Conservation (phyloP, 192 early-diverging fungal species). For the Coemansia sp. region DNA sequence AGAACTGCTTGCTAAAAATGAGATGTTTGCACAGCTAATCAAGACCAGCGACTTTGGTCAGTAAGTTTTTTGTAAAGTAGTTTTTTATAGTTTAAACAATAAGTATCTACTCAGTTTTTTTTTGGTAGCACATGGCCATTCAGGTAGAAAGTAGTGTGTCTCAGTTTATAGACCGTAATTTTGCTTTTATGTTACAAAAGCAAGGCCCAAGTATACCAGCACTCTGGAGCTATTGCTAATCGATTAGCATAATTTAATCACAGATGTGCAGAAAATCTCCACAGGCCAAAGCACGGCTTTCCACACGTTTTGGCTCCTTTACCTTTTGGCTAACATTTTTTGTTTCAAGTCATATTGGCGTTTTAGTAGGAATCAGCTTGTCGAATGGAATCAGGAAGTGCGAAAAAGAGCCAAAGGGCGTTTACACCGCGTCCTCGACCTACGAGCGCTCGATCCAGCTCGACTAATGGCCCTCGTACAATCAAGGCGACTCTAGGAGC, state of each 20-base stretch:
- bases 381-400: background rate
- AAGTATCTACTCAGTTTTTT: background rate
- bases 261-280: background rate
- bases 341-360: background rate
- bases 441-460: slow-evolving; percentile 6
- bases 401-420: slow-evolving; percentile 13
- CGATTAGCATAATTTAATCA: background rate
- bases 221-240: no score
- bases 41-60: slow-evolving; percentile 7
- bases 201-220: no score
- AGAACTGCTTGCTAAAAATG: slow-evolving; percentile 54
- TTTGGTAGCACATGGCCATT: background rate
- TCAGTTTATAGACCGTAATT: no score
- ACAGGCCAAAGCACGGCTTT: background rate
- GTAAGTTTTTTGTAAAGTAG: background rate
- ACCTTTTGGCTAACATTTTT: background rate
- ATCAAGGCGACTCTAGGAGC: background rate
- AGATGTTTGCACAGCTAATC: slow-evolving; percentile 5
- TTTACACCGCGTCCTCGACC: slow-evolving; percentile 25
- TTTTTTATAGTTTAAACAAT: background rate
- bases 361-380: background rate
- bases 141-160: background rate
- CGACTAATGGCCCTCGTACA: background rate
- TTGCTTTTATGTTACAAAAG: no score
- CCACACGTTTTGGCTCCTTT: background rate